These are phyloP conservation scores for Collybia sp. DNA, from an alignment of 768 basidiomycete genomes.

Conservation along the genomic window DNA sequence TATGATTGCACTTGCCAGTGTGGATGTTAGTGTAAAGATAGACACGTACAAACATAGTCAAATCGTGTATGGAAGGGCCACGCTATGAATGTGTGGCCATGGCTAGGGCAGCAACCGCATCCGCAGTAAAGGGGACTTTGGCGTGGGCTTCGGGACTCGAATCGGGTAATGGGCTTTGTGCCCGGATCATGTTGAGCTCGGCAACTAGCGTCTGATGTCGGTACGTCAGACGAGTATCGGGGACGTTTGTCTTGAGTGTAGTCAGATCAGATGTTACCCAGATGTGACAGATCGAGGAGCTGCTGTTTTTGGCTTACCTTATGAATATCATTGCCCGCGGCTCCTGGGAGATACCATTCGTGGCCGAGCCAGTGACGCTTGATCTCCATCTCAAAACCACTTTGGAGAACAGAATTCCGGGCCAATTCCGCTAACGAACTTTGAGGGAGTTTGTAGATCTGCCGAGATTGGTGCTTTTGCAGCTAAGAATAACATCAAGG, in stretches of 20 bases:
- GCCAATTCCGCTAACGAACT: constrained; percentile 94
- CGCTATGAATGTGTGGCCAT: constrained; percentile 21
- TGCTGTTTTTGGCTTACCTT: constrained; percentile 49
- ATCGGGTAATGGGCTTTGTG: constrained; percentile 12
- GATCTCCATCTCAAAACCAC: constrained; percentile 97
- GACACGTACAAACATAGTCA: too few species aligned
- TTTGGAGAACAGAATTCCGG: constrained; percentile 95
- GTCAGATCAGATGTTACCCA: neutral
- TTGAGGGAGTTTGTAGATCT: constrained; percentile 97
- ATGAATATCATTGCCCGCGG: constrained; percentile 92
- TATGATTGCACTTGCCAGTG: too few species aligned
- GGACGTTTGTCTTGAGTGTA: constrained; percentile 84
- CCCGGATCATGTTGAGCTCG: constrained; percentile 70
- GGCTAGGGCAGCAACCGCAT: constrained; percentile 30
- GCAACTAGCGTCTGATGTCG: constrained; percentile 86
- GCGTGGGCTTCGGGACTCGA: constrained; percentile 11
- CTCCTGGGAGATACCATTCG: constrained; percentile 90
- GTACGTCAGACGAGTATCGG: constrained; percentile 85
- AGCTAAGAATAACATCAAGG: neutral
- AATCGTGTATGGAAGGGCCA: too few species aligned
- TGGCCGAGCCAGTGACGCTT: constrained; percentile 95
- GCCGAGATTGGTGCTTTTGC: neutral
- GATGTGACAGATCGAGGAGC: neutral
- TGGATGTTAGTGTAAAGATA: too few species aligned
- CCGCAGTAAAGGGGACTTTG: constrained; percentile 24